Evolutionary conservation across 176 grass and related monocot species (phyloP).

Genomic region (Puya raimondii): DNA sequence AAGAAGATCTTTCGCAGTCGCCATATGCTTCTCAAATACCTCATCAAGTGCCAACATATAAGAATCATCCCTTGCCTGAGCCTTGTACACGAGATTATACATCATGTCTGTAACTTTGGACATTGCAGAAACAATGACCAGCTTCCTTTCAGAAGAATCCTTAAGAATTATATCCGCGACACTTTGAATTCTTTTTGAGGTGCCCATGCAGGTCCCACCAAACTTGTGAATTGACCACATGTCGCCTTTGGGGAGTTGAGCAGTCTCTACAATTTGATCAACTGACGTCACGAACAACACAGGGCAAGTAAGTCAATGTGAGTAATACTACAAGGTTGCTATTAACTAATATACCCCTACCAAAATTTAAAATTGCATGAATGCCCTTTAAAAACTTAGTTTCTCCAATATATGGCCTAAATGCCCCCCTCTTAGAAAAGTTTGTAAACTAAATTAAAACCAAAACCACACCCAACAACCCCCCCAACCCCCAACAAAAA

Average conservation of each 20-base stretch:
- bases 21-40: conserved; percentile 85
- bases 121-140: conserved; percentile 94
- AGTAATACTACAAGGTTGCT: not conserved
- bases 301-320: not conserved
- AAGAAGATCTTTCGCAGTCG: conserved; percentile 74
- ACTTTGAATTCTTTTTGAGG: conserved; percentile 82
- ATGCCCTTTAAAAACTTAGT: no score
- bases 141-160: conserved; percentile 83
- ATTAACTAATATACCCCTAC: no score
- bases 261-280: conserved; percentile 50
- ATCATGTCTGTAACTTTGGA: conserved; percentile 98
- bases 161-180: conserved; percentile 73
- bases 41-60: conserved; percentile 55
- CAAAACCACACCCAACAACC: no score
- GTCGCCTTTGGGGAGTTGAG: conserved; percentile 68
- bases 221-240: conserved; percentile 99
- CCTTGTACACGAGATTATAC: conserved; percentile 85
- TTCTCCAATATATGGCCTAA: no score
- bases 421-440: no score
- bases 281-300: conserved; percentile 36
- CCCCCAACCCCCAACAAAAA: no score
- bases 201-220: conserved; percentile 96
- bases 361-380: no score
- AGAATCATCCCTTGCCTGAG: conserved; percentile 79
- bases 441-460: no score